Evolutionary conservation across 176 grass and related monocot species (phyloP).

Genomic region (Microstegium vimineum): DNA sequence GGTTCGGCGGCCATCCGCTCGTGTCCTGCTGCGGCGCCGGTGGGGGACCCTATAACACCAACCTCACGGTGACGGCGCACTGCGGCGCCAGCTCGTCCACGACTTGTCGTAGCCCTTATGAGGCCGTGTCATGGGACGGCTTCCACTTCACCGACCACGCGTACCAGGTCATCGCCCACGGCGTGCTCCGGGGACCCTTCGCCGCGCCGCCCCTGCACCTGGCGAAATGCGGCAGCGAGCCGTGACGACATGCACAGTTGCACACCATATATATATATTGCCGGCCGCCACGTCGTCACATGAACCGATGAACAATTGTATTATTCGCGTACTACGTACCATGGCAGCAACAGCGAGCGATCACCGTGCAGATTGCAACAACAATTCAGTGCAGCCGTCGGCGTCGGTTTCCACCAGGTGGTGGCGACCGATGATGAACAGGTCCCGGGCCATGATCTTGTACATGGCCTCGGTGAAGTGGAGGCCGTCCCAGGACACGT

Average conservation of each 20-base stretch:
- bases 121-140: conserved; percentile 44
- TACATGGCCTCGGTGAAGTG: conserved; percentile 53
- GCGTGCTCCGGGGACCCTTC: conserved; percentile 26
- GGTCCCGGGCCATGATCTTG: conserved; percentile 6
- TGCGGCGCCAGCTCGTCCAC: conserved; percentile 1
- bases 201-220: conserved; percentile 22
- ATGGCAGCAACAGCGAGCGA: too few relatives aligned
- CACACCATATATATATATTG: too few relatives aligned
- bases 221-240: not conserved
- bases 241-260: too few relatives aligned
- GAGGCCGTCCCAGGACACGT: conserved; percentile 43
- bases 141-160: conserved; percentile 46
- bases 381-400: too few relatives aligned
- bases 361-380: too few relatives aligned
- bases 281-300: too few relatives aligned
- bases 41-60: conserved; percentile 24
- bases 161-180: conserved; percentile 26
- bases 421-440: not conserved
- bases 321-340: too few relatives aligned
- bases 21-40: conserved; percentile 48
- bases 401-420: not conserved
- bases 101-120: conserved; percentile 7
- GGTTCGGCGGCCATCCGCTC: conserved; percentile 20
- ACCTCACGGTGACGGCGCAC: not conserved
- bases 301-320: too few relatives aligned